These are phyloP conservation scores for Salix caprea DNA, from an alignment of 345 rosid genomes.

Conservation along the genomic window DNA sequence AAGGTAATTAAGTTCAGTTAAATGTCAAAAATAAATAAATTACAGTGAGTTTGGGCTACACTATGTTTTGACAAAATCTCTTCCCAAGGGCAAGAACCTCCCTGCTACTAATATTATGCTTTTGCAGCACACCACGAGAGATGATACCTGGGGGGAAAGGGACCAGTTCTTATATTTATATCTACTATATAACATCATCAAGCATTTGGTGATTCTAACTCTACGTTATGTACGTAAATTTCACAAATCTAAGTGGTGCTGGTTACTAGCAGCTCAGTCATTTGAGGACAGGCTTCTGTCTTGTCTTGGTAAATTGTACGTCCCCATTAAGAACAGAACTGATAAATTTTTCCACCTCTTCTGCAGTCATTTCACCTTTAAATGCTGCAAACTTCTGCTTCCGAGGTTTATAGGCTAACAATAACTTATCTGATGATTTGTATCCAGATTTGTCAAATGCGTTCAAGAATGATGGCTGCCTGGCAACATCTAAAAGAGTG, in stretches of 20 bases:
- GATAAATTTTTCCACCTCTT: slow-evolving; percentile 65
- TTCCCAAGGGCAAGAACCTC: no score
- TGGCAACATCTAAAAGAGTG: slow-evolving; percentile 55
- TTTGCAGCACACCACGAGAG: no score
- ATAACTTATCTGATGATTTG: slow-evolving; percentile 40
- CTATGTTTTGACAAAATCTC: no score
- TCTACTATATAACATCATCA: not conserved
- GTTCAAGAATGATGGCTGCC: slow-evolving; percentile 52
- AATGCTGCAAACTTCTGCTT: slow-evolving; percentile 56
- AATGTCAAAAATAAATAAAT: no score
- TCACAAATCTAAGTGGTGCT: slow-evolving; percentile 20
- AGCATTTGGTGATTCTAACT: not conserved
- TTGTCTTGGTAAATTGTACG: slow-evolving; percentile 46
- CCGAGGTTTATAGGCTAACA: slow-evolving; percentile 78
- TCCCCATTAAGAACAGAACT: slow-evolving; percentile 77
- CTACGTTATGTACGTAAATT: not conserved
- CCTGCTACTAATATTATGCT: no score
- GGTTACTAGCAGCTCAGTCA: not conserved
- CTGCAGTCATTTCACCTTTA: slow-evolving; percentile 39
- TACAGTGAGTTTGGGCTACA: no score
- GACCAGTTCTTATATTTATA: not conserved
- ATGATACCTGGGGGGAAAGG: no score
- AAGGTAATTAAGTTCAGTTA: no score
- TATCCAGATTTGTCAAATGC: slow-evolving; percentile 64
- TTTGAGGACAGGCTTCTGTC: slow-evolving; percentile 45